These are phyloP conservation scores for Lathyrus aphaca DNA, from an alignment of 306 rosid genomes.

Conservation along the genomic window DNA sequence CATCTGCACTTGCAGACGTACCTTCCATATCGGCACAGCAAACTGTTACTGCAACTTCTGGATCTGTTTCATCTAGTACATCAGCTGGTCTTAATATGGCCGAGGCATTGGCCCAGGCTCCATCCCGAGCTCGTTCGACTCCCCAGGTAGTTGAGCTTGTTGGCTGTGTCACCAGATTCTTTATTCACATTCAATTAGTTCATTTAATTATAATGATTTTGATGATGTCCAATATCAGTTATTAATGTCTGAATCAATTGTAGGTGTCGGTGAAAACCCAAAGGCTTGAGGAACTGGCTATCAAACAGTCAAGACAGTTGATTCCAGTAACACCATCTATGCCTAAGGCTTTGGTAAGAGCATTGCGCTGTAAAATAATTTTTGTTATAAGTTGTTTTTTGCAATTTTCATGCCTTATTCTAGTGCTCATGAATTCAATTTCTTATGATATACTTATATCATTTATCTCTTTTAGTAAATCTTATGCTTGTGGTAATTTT, in stretches of 20 bases:
- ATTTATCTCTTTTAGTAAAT: neutral
- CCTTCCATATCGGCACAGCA: constrained; percentile 63
- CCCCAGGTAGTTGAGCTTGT: constrained; percentile 71
- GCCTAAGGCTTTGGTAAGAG: constrained; percentile 74
- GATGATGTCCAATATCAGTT: constrained; percentile 28
- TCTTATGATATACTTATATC: constrained; percentile 10
- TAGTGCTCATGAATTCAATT: constrained; percentile 27
- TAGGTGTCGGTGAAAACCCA: constrained; percentile 79
- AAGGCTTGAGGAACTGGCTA: constrained; percentile 93
- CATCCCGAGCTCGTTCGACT: constrained; percentile 67
- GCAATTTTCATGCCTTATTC: neutral
- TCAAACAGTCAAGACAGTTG: constrained; percentile 90
- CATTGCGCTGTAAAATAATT: constrained; percentile 21
- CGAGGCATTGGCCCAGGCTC: constrained; percentile 85
- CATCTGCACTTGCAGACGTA: constrained; percentile 89
- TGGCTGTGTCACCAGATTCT: constrained; percentile 19
- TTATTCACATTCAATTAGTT: constrained; percentile 29
- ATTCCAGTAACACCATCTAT: constrained; percentile 92
- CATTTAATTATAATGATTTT: neutral
- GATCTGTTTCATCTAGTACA: constrained; percentile 49
- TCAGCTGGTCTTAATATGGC: constrained; percentile 86
- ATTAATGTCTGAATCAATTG: constrained; percentile 29
- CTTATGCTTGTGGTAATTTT: constrained; percentile 20
- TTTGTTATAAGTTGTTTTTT: constrained; percentile 20
- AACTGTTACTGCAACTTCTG: constrained; percentile 50